phyloP scores from a whole-genome alignment of 2,329 filamentous ascomycete genomes.

The Talaromyces sp. region DNA sequence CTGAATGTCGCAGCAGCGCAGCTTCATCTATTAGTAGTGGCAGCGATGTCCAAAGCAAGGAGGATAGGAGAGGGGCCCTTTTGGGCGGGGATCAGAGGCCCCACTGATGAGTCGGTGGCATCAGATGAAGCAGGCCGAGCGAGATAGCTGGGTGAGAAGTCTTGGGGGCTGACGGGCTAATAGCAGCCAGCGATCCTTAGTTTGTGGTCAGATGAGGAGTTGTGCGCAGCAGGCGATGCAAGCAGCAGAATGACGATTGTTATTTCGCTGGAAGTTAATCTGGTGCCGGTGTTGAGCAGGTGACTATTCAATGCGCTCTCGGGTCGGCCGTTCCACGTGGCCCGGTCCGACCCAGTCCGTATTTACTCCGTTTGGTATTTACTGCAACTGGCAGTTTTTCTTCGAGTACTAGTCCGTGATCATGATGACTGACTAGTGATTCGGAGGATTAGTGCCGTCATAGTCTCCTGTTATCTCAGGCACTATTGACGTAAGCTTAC shows the following conservation, averaged over 20 bases:
- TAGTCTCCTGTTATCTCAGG: not conserved
- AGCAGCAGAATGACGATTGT: not conserved
- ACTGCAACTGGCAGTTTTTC: too few relatives aligned
- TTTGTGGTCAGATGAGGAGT: not conserved
- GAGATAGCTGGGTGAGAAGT: not conserved
- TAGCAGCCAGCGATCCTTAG: not conserved
- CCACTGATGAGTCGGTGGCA: not conserved
- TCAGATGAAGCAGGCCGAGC: not conserved
- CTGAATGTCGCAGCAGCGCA: not conserved
- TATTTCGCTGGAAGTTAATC: not conserved
- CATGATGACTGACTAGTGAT: not conserved
- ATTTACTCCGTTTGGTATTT: not conserved
- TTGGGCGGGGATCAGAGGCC: not conserved
- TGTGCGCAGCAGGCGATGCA: not conserved
- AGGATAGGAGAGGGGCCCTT: not conserved
- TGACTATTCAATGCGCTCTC: not conserved
- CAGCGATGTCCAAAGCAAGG: too few relatives aligned
- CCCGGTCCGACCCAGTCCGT: conserved; percentile 1
- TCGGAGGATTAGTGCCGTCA: not conserved
- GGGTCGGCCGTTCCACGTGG: not conserved
- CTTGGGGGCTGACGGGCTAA: not conserved
- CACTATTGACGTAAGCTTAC: not conserved
- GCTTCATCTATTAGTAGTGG: not conserved
- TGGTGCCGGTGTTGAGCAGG: too few relatives aligned
- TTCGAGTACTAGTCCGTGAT: too few relatives aligned